phyloP scores from a whole-genome alignment of 1,284 basidiomycete species.

The Heliocybe sulcata region DNA sequence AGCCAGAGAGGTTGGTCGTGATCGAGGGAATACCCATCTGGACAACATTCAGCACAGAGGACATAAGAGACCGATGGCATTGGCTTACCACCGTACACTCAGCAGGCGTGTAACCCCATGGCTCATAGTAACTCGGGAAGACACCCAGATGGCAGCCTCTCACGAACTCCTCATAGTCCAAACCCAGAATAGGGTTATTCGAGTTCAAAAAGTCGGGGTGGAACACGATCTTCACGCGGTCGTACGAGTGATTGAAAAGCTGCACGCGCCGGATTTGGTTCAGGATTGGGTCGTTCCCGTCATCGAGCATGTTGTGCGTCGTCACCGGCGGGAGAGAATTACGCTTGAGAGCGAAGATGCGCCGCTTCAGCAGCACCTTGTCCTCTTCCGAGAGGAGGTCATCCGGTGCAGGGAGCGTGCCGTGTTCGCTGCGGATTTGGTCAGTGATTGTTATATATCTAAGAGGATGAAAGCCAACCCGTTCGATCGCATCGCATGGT shows the following conservation, averaged over 20 bases:
- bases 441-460: slow-evolving; percentile 1
- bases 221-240: slow-evolving; percentile 96
- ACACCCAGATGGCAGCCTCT: slow-evolving; percentile 96
- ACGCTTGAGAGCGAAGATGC: slow-evolving; percentile 94
- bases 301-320: slow-evolving; percentile 98
- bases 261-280: slow-evolving; percentile 93
- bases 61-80: neutral
- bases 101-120: slow-evolving; percentile 87
- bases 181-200: slow-evolving; percentile 93
- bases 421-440: slow-evolving; percentile 51
- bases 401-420: slow-evolving; percentile 66
- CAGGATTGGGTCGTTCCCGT: slow-evolving; percentile 86
- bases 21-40: slow-evolving; percentile 97
- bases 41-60: slow-evolving; percentile 7
- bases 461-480: slow-evolving; percentile 43
- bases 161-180: slow-evolving; percentile 99
- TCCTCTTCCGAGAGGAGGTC: slow-evolving; percentile 87
- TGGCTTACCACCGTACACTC: slow-evolving; percentile 72
- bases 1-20: slow-evolving; percentile 96
- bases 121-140: slow-evolving; percentile 95
- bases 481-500: slow-evolving; percentile 88
- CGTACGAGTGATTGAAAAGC: slow-evolving; percentile 79
- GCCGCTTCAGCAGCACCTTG: slow-evolving; percentile 91
- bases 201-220: slow-evolving; percentile 98
- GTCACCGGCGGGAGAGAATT: slow-evolving; percentile 89